Evolutionary conservation across 73 alveolate genomes (phyloP).

Genomic region (Paramecium primaurelia): DNA sequence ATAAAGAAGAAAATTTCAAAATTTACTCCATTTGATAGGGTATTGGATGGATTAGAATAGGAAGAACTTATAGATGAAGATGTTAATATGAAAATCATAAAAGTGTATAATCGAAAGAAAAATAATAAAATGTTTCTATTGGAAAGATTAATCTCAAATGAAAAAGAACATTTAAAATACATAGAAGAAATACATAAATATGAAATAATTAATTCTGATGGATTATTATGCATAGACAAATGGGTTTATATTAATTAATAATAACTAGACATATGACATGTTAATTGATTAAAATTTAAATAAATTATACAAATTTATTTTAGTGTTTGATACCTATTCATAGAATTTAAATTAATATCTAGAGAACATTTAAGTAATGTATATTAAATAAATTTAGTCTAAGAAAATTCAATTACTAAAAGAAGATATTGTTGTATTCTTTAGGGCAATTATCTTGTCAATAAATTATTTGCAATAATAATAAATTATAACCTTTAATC

Average conservation of each 20-base stretch:
- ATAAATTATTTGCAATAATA: background rate
- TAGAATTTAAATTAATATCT: background rate
- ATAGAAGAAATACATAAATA: conserved; percentile 36
- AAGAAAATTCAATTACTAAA: background rate
- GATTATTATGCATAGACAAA: conserved; percentile 15
- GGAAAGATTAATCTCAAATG: conserved; percentile 14
- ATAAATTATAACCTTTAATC: background rate
- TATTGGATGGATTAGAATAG: conserved; percentile 41
- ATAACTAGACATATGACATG: conserved; percentile 27
- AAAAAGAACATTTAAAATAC: conserved; percentile 18
- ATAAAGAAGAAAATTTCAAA: background rate
- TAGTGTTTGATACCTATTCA: conserved; percentile 25
- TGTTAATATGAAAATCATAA: background rate
- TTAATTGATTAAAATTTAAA: conserved; percentile 16
- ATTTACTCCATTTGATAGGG: conserved; percentile 40
- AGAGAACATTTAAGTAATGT: background rate
- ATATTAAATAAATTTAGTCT: background rate
- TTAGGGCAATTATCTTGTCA: background rate
- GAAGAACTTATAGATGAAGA: conserved; percentile 44
- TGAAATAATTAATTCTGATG: background rate
- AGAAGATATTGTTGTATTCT: conserved; percentile 40
- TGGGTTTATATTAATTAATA: background rate
- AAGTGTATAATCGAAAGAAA: conserved; percentile 13
- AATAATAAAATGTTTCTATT: conserved; percentile 36
- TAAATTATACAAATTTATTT: background rate